These are phyloP conservation scores for Podospora pseudopauciseta DNA, from an alignment of 495 filamentous ascomycete species.

Conservation along the genomic window DNA sequence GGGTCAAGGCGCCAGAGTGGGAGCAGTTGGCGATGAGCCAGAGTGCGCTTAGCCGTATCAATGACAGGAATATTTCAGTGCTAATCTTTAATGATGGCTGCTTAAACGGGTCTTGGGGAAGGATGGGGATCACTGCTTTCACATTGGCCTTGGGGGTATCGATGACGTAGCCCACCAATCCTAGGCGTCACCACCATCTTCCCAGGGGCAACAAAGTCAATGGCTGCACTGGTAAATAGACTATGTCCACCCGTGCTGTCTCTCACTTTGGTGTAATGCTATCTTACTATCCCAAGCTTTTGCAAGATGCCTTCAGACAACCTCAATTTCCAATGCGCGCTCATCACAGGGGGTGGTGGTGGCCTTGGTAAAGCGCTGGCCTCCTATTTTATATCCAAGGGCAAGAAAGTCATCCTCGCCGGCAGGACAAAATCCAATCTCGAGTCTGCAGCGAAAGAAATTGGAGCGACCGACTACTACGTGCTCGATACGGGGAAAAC, in stretches of 20 bases:
- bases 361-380: slow-evolving; percentile 47
- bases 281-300: too few species aligned
- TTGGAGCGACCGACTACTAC: slow-evolving; percentile 39
- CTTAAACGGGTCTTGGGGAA: not conserved
- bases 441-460: slow-evolving; percentile 33
- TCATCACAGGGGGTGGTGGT: slow-evolving; percentile 46
- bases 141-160: not conserved
- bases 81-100: not conserved
- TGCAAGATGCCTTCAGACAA: slow-evolving; percentile 5
- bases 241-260: too few species aligned
- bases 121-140: not conserved
- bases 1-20: slow-evolving; percentile 16
- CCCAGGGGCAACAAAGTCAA: not conserved
- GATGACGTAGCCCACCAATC: not conserved
- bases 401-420: slow-evolving; percentile 46
- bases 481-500: slow-evolving; percentile 43
- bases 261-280: too few species aligned
- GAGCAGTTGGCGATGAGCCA: slow-evolving; percentile 35
- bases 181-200: not conserved
- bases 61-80: not conserved
- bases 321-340: slow-evolving; percentile 37
- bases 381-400: slow-evolving; percentile 37
- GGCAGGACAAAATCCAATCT: slow-evolving; percentile 48
- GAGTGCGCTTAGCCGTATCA: slow-evolving; percentile 33
- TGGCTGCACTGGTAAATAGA: not conserved